phyloP scores from a whole-genome alignment of 2,329 filamentous ascomycete species.

The Lecanoromycetidae sp. region DNA sequence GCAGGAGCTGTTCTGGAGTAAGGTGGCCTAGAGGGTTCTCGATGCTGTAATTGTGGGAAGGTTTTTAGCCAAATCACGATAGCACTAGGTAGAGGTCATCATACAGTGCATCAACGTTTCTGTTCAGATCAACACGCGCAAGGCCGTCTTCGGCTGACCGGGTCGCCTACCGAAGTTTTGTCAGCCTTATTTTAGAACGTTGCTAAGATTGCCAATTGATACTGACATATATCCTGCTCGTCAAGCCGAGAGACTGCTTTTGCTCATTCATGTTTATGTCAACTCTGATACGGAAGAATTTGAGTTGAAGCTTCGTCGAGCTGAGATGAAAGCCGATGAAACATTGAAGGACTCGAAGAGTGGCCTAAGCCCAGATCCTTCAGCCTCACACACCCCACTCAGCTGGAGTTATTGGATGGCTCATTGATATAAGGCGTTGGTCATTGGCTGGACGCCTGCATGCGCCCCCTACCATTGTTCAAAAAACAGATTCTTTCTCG shows the following conservation, averaged over 20 bases:
- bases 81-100: background rate
- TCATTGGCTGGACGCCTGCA: background rate
- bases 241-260: slow-evolving; percentile 15
- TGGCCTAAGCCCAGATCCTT: background rate
- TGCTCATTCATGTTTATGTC: slow-evolving; percentile 7
- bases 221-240: slow-evolving; percentile 14
- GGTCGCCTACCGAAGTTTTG: slow-evolving; percentile 7
- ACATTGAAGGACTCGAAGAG: background rate
- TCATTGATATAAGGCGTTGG: background rate
- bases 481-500: no score
- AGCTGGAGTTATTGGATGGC: background rate
- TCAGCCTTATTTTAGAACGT: slow-evolving; percentile 7
- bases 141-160: slow-evolving; percentile 11
- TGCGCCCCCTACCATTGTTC: no score
- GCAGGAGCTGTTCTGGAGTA: slow-evolving; percentile 38
- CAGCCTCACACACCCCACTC: slow-evolving; percentile 6
- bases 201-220: background rate
- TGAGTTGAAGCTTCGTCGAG: background rate
- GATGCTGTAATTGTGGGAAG: slow-evolving; percentile 31
- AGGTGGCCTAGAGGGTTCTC: slow-evolving; percentile 47
- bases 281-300: background rate
- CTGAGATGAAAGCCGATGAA: background rate
- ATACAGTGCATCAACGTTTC: slow-evolving; percentile 17
- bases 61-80: background rate
- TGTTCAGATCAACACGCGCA: slow-evolving; percentile 16